Evolutionary conservation across 352 stramenopile species (phyloP), one percentile per base, ranked within the genome.

Genomic region (Thalassiosira oceanica): DNA sequence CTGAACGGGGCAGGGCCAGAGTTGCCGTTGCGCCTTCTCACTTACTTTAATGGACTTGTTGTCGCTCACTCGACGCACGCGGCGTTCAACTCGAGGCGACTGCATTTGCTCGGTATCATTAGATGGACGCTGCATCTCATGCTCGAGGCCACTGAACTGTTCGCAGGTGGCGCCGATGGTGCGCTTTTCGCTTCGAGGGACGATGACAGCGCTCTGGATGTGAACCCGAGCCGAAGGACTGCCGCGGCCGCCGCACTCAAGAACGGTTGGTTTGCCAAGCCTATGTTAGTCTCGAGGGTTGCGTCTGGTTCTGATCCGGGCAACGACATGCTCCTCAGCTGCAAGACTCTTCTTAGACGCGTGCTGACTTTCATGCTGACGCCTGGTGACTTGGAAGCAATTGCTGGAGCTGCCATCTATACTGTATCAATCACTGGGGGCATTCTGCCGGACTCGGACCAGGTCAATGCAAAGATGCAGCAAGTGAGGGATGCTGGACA

Each of bases 301-400:
- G 73, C 82, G 18, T 78, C 87, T 42, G 86, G 86, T 31, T 79
- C 62, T 18, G 84, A 93, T 64, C 80, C 86, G 31, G 80, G 80
- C 4, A 87, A 86, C 48, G 63, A 80, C 24, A 67, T 93, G 37
- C 70, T 93, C 16, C 72, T 89, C 16, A 45, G 57, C 21, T 91
- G 82, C 62, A 93, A 93, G 53, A 89, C 78, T 11, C 63, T 93
- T 0, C 68, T 93, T 7, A 51, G 83, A 21, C 71, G 80, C 39
- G 79, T 93, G 8, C 57, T 93, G 18, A 90, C 84, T 21, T 90
- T 89, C 42, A 92, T 92, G 82, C 55, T 92, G 0, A 92, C 85
- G n/a, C 83, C 85, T 21, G 78, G 80, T 27, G 86, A 93, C 61
- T 61, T 93, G 10, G 80, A 88, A 33, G 81, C 80, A 4, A 85